Evolutionary conservation across 495 filamentous ascomycete species (phyloP), one percentile per base, ranked within the genome.

Genomic region (Penicillium bialowiezense): DNA sequence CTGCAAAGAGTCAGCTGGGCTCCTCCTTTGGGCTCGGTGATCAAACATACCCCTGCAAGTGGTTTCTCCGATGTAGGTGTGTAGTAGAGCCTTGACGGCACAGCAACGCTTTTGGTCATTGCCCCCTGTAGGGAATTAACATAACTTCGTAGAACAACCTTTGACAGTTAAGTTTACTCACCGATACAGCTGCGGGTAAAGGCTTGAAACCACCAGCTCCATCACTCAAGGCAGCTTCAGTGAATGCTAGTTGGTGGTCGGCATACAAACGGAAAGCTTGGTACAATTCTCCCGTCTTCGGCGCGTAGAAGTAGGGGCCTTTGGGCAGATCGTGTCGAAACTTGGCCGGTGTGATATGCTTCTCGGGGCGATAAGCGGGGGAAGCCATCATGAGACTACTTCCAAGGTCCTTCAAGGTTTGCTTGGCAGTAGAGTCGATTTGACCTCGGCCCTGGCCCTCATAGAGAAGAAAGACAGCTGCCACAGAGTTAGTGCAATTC

Each of bases 271-370:
- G 66, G 44, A 68, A 71, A 9, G 70, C 71, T 1, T 63, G 60
- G 36, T 66, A 69, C 14, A 75, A 39, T 5, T 63, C 46, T 4
- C 71, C 71, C 6, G 70, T 71, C 1, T 52, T 39, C 1, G 59
- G 43, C 12, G 72, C 67, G 10, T 74, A 45, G 52, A 80, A 77
- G 55, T 79, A 79, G 0, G 76, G 77, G 0, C 77, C 77, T 0
- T 60, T 55, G 0, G 74, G 71, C 13, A 79, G 47, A 7, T 51
- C 49, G 1, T 44, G 19, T 9, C 20, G 51, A 1, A 55, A 18
- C 7, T 36, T 45, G 4, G 52, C 43, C 1, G 37, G 26, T 2
- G 41, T 44, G 3, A 51, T 42, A 35, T 21, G 51, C 13, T 1
- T 28, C 14, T 7, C 44, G 42, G 28, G 37, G 13, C 29, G 18